Evolutionary conservation across 176 grass and related monocot species (phyloP), one percentile per base, ranked within the genome.

Genomic region (Bolboschoenus planiculmis): DNA sequence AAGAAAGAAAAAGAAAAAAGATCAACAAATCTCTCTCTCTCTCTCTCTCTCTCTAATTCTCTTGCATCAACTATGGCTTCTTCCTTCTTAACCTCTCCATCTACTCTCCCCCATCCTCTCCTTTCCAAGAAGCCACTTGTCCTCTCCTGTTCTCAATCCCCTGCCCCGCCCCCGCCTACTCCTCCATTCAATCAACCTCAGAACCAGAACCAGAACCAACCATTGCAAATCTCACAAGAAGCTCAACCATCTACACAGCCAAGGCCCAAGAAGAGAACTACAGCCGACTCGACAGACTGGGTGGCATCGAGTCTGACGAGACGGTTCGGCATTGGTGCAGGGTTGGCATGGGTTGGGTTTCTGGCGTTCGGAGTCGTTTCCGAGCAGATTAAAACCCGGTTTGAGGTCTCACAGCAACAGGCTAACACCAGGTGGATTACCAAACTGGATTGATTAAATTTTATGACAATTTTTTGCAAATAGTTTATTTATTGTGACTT

Each of bases 381-480:
- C 1, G 96, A 99, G 92, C 96, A 95, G 87, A 85, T 98, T 88
- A 95, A 99, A 91, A 99, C 96, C 34, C 88, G 96, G 56, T 82
- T 95, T 65, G 96, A 99, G 87, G 96, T 91, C 84, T 91, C 96
- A 33, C 92, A 90, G 83, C 92, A 95, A 60, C 42, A 91, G 87
- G 87, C 92, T 33, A 95, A 99, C 87, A 99, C 96, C 87, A 99
- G 92, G 96, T 99, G 26, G 26, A 36, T 84, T 56, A 24, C 18
- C 37, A 2, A 3, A 56, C 27, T 71, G 7, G 7, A 84, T 14
- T 81, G 30, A 81, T 61, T 14, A 58, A 81, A 81, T 39, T 61
- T 30, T 34, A 3, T 78, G 42, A 44, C n/a, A 8, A 10, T 30
- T 54, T 1, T 24, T 31, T 39, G 26, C 0, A 53, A 47, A 59